A percentile compares a stretch with the other conserved stretches of the same genome.
These are phyloP conservation scores for Ottelia alismoides DNA, from an alignment of 106 monocot genomes.

Conservation along the genomic window DNA sequence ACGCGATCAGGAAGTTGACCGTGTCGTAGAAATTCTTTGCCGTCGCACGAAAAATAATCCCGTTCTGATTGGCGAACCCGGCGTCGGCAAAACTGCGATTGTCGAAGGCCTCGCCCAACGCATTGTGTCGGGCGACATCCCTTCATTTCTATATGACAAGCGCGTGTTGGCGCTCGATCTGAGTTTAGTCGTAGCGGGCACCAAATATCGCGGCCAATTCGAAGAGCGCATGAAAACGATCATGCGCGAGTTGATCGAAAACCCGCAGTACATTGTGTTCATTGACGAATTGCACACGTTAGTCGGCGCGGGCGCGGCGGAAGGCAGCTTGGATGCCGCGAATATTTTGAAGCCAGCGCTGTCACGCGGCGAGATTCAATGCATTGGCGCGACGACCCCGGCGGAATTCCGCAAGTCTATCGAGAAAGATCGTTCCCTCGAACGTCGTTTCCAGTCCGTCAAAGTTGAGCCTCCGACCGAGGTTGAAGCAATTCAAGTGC, in stretches of 20 bases:
- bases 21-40: background rate
- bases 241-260: background rate
- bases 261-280: slow-evolving; percentile 15
- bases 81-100: background rate
- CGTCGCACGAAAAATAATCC: too few relatives aligned
- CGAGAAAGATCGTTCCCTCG: slow-evolving; percentile 84
- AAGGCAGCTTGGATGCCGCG: slow-evolving; percentile 84
- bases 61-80: too few relatives aligned
- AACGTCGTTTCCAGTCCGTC: slow-evolving; percentile 82
- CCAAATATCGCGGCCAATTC: too few relatives aligned
- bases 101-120: slow-evolving; percentile 2
- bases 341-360: slow-evolving; percentile 86
- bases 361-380: slow-evolving; percentile 73
- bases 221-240: slow-evolving; percentile 14
- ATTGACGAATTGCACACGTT: slow-evolving; percentile 59
- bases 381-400: slow-evolving; percentile 84
- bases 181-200: background rate
- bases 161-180: background rate
- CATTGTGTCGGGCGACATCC: background rate
- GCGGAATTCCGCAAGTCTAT: slow-evolving; percentile 84
- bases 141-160: background rate
- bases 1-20: background rate
- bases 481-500: slow-evolving; percentile 72
- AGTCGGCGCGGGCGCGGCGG: slow-evolving; percentile 51
- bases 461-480: slow-evolving; percentile 72